These are phyloP conservation scores for Cercospora zeae-maydis DNA, from an alignment of 2,329 filamentous ascomycete genomes.

Conservation along the genomic window DNA sequence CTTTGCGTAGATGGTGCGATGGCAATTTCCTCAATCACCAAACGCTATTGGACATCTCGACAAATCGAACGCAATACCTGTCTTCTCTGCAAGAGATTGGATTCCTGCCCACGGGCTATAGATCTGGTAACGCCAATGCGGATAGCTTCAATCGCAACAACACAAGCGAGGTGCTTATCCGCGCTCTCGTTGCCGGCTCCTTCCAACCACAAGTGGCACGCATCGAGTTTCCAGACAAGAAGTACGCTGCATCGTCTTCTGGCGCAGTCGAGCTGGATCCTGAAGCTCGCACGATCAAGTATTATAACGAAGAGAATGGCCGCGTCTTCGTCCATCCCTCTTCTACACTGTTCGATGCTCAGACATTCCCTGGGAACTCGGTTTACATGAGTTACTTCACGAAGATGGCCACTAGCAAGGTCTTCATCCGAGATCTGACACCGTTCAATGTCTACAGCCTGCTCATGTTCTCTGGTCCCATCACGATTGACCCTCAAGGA, in stretches of 20 bases:
- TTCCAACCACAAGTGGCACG: conserved; percentile 78
- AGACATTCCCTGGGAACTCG: conserved; percentile 70
- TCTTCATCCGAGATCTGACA: conserved; percentile 87
- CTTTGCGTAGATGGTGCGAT: conserved; percentile 73
- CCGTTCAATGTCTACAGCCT: conserved; percentile 89
- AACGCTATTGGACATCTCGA: conserved; percentile 81
- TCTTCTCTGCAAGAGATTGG: conserved; percentile 81
- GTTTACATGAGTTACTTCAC: conserved; percentile 85
- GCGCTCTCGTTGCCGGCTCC: conserved; percentile 49
- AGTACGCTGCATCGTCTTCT: conserved; percentile 81
- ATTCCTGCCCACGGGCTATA: conserved; percentile 53
- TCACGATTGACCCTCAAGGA: conserved; percentile 81
- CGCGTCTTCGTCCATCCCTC: conserved; percentile 91
- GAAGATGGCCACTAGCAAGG: conserved; percentile 86
- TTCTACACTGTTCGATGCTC: conserved; percentile 79
- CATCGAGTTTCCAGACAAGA: conserved; percentile 92
- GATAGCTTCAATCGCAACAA: conserved; percentile 48
- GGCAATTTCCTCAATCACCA: conserved; percentile 80
- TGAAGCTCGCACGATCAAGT: conserved; percentile 87
- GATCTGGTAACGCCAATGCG: conserved; percentile 26
- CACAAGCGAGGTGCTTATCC: conserved; percentile 45
- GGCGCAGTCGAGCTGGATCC: conserved; percentile 91
- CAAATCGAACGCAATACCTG: conserved; percentile 81
- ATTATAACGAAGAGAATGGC: conserved; percentile 77
- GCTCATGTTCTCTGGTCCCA: conserved; percentile 80